Conservation (phyloP, 805 yeast genomes). For the Clavispora carvajalis region DNA sequence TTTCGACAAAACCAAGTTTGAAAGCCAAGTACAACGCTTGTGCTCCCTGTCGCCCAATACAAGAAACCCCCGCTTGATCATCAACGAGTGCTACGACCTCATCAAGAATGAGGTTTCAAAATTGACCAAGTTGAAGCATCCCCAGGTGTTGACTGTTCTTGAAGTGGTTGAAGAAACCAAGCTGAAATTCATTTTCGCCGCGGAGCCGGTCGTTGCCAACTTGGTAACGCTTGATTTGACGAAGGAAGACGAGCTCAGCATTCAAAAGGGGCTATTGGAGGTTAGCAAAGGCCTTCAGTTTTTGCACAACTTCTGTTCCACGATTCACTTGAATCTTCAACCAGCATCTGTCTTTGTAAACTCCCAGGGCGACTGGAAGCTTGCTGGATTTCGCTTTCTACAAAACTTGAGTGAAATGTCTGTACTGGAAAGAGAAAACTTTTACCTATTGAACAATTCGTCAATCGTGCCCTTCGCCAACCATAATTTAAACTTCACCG, state of each 20-base stretch:
- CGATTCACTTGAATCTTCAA: slow-evolving; percentile 70
- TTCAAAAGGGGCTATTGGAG: slow-evolving; percentile 80
- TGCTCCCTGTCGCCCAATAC: slow-evolving; percentile 27
- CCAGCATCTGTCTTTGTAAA: slow-evolving; percentile 77
- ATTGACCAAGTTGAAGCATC: slow-evolving; percentile 81
- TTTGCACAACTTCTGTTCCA: slow-evolving; percentile 69
- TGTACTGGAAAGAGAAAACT: slow-evolving; percentile 48
- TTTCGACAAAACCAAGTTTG: slow-evolving; percentile 76
- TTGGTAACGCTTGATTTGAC: slow-evolving; percentile 34
- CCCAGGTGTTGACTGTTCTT: slow-evolving; percentile 72
- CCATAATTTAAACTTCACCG: slow-evolving; percentile 65
- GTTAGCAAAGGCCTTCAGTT: slow-evolving; percentile 74
- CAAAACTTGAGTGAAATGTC: slow-evolving; percentile 46
- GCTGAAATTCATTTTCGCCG: slow-evolving; percentile 71
- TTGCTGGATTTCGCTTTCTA: slow-evolving; percentile 62
- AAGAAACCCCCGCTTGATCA: slow-evolving; percentile 42
- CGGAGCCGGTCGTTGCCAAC: slow-evolving; percentile 68
- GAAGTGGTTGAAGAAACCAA: slow-evolving; percentile 90
- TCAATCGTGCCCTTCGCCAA: slow-evolving; percentile 77
- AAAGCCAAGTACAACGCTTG: slow-evolving; percentile 43
- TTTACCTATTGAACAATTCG: slow-evolving; percentile 64
- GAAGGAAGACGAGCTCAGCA: slow-evolving; percentile 61
- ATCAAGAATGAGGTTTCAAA: slow-evolving; percentile 65
- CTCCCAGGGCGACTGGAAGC: slow-evolving; percentile 89
- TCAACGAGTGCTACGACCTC: slow-evolving; percentile 61